Percentiles rank a stretch among this genome's conserved stretches.
Conservation (phyloP, 495 filamentous ascomycete genomes). For the Talaromyces proteolyticus region DNA sequence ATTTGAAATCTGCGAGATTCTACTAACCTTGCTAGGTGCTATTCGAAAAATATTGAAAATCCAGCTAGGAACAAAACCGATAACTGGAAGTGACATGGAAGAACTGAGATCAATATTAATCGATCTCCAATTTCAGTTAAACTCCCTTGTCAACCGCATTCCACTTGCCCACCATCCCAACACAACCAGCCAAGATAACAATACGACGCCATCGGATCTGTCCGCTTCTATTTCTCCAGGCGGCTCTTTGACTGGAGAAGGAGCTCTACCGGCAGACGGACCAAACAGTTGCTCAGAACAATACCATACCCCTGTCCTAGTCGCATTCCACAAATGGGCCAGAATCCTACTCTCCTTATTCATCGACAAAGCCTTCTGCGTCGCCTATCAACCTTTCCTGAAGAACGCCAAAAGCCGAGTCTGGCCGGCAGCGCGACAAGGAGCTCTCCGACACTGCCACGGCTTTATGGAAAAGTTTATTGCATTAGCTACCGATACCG, state of each 20-base stretch:
- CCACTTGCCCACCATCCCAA: slow-evolving; percentile 17
- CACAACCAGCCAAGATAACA: slow-evolving; percentile 2
- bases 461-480: slow-evolving; percentile 52
- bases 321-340: slow-evolving; percentile 43
- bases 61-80: slow-evolving; percentile 37
- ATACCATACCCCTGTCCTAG: slow-evolving; percentile 37
- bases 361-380: slow-evolving; percentile 47
- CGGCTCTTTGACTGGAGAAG: slow-evolving; percentile 18
- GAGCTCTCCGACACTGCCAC: slow-evolving; percentile 48
- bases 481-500: slow-evolving; percentile 41
- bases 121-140: slow-evolving; percentile 37
- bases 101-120: slow-evolving; percentile 37
- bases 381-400: slow-evolving; percentile 50
- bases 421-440: slow-evolving; percentile 47
- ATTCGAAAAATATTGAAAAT: slow-evolving; percentile 39
- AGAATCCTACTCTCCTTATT: slow-evolving; percentile 37
- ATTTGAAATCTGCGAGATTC: neutral
- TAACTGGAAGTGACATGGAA: slow-evolving; percentile 39
- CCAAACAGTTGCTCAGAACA: slow-evolving; percentile 33
- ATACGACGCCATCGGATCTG: slow-evolving; percentile 12
- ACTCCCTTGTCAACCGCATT: slow-evolving; percentile 37
- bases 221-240: slow-evolving; percentile 27
- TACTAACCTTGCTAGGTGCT: slow-evolving; percentile 24
- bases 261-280: slow-evolving; percentile 31
- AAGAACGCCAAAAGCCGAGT: slow-evolving; percentile 50